Conservation (phyloP, 306 rosid species). For the Prunus dulcis region DNA sequence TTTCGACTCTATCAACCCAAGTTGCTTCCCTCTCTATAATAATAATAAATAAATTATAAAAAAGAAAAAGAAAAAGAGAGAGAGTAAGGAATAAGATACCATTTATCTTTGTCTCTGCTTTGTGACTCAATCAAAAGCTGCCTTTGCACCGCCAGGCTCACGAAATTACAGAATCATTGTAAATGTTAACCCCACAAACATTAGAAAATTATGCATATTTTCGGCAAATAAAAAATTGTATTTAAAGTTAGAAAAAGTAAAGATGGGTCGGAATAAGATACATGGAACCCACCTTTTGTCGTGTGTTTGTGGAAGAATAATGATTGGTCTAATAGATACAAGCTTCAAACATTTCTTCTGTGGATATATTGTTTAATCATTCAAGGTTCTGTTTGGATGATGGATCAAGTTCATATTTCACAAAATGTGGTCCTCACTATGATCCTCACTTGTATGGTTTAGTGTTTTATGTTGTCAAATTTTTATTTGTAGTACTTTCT, state of each 20-base stretch:
- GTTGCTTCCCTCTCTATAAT: too few species aligned
- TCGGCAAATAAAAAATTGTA: too few species aligned
- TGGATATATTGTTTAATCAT: neutral
- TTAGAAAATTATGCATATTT: neutral
- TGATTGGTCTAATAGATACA: conserved; percentile 13
- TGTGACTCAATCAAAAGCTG: conserved; percentile 14
- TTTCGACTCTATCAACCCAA: conserved; percentile 7
- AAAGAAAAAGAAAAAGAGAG: too few species aligned
- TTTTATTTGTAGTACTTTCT: too few species aligned
- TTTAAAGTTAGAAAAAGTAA: neutral
- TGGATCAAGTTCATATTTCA: neutral
- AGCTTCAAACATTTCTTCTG: neutral
- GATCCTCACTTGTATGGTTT: too few species aligned
- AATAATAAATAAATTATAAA: neutral
- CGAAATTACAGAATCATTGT: neutral
- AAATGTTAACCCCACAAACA: neutral
- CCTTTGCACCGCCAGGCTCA: conserved; percentile 17
- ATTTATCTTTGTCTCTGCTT: conserved; percentile 9
- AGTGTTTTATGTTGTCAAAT: too few species aligned
- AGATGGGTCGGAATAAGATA: neutral
- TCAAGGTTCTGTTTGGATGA: neutral
- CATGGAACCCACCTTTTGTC: conserved; percentile 14
- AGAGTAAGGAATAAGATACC: neutral
- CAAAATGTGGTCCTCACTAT: too few species aligned
- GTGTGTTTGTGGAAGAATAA: conserved; percentile 11